phyloP scores from a whole-genome alignment of 345 rosid genomes.

The Lepidium sativum region DNA sequence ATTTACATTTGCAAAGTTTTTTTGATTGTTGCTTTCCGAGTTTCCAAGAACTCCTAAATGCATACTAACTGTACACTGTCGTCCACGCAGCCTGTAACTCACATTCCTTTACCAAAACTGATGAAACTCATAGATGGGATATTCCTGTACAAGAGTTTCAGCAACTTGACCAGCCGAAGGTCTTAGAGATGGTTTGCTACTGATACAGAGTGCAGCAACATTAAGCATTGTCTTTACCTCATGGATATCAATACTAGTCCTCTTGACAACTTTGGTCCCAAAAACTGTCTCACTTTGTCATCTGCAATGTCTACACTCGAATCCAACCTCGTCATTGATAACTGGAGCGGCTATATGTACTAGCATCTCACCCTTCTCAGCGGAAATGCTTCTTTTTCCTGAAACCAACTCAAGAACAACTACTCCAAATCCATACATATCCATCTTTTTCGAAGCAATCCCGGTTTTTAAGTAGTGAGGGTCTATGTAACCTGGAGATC shows the following conservation, averaged over 20 bases:
- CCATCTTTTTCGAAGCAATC: slow-evolving; percentile 69
- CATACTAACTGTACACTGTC: background rate
- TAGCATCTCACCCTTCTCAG: slow-evolving; percentile 46
- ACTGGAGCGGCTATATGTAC: slow-evolving; percentile 34
- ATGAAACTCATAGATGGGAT: slow-evolving; percentile 31
- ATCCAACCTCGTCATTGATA: slow-evolving; percentile 11
- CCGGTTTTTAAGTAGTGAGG: slow-evolving; percentile 78
- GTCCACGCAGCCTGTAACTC: background rate
- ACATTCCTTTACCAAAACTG: slow-evolving; percentile 4
- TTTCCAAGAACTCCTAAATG: background rate
- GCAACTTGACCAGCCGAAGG: slow-evolving; percentile 51
- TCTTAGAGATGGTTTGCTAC: slow-evolving; percentile 38
- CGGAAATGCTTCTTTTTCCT: slow-evolving; percentile 54
- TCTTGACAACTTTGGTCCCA: slow-evolving; percentile 50
- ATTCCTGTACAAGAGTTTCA: slow-evolving; percentile 23
- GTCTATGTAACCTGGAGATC: slow-evolving; percentile 79
- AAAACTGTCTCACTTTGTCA: slow-evolving; percentile 26
- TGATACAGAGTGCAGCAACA: slow-evolving; percentile 42
- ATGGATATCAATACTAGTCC: slow-evolving; percentile 31
- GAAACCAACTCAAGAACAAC: slow-evolving; percentile 62
- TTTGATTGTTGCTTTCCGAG: too few relatives aligned
- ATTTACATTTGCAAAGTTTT: too few relatives aligned
- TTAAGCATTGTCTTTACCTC: slow-evolving; percentile 48
- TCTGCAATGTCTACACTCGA: background rate
- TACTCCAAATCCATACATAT: slow-evolving; percentile 75